These are phyloP conservation scores for Nitzschia sp. DNA, from an alignment of 108 stramenopile species.

Conservation along the genomic window DNA sequence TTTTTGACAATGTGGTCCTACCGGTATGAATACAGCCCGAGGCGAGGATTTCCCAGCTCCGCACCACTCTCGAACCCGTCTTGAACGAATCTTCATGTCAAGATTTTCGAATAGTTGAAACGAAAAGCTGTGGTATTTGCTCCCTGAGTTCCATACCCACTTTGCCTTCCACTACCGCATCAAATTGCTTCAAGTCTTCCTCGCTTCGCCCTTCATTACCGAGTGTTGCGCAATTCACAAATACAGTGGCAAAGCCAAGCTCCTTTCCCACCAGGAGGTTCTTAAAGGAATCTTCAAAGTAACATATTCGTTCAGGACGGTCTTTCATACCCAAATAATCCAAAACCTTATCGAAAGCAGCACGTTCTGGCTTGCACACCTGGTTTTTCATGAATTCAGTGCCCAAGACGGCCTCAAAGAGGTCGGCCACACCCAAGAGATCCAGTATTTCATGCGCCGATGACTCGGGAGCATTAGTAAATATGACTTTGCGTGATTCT, in stretches of 20 bases:
- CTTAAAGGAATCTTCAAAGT: constrained; percentile 50
- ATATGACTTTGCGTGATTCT: constrained; percentile 27
- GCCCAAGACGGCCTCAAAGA: constrained; percentile 37
- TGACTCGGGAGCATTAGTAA: constrained; percentile 48
- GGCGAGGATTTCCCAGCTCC: too few relatives aligned
- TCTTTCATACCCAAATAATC: background rate
- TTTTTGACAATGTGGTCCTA: too few relatives aligned
- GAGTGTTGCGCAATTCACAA: constrained; percentile 28
- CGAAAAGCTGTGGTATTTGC: constrained; percentile 18
- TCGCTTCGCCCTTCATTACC: constrained; percentile 21
- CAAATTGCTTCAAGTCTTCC: constrained; percentile 20
- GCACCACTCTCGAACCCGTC: too few relatives aligned
- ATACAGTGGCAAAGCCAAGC: constrained; percentile 40
- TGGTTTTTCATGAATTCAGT: constrained; percentile 28
- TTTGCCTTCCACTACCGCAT: constrained; percentile 31
- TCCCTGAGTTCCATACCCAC: constrained; percentile 19
- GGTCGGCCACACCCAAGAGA: constrained; percentile 33
- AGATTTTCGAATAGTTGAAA: background rate
- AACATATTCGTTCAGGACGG: constrained; percentile 28
- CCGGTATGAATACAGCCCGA: too few relatives aligned
- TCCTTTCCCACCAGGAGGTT: constrained; percentile 36
- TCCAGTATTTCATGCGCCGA: constrained; percentile 33
- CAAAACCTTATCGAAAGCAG: constrained; percentile 40
- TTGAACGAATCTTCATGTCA: too few relatives aligned
- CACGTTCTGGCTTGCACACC: constrained; percentile 42